Base-by-base conservation (phyloP, 1,284 basidiomycete species). In the Mixia osmundae region DNA sequence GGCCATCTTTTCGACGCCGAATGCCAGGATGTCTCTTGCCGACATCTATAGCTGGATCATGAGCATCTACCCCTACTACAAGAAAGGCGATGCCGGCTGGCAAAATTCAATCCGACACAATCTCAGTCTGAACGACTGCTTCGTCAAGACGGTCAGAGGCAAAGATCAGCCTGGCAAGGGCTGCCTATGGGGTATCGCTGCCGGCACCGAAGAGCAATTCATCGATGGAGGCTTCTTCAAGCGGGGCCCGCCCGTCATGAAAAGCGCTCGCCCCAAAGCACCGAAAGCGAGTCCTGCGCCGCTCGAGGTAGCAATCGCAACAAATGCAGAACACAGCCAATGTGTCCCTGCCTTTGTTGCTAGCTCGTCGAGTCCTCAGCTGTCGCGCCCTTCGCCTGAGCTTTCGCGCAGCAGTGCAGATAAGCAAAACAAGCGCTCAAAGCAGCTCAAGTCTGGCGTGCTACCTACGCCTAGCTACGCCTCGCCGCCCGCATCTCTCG, bases 21-120 rank as follows among this genome's bases (percentile, higher is more conserved):
- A 25, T 12, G 26, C 36, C 18, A 44, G 45, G 33, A 25, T 47
- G 16, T 46, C 49, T n/a, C 33, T 49, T 18, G 30, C 37, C 19
- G 44, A 41, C 11, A 44, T 51, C 16, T 50, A 45, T 37, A 44
- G 44, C 12, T 51, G 42, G 36, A 44, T 51, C 30, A 39, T 34
- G 26, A 25, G 27, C 23, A 30, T 38, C 24, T 51, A 48, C 43
- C 50, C 48, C 5, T 50, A 42, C 39, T 51, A 50, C 33, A 31
- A 28, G 25, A 42, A 44, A 10, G 37, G 45, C 51, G 70, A 73
- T 39, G 62, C 63, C 9, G 76, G 76, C 27, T 89, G 83, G 83
- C 78, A 89, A 72, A 83, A 78, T 50, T 87, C 83, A 25, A 76
- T 89, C 34, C 72, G 83, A 28, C 83, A 89, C 55, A 87, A 83